Percentiles rank a stretch among this genome's conserved stretches.
Conservation (phyloP, 73 alveolate genomes). For the Paramecium sexaurelia region DNA sequence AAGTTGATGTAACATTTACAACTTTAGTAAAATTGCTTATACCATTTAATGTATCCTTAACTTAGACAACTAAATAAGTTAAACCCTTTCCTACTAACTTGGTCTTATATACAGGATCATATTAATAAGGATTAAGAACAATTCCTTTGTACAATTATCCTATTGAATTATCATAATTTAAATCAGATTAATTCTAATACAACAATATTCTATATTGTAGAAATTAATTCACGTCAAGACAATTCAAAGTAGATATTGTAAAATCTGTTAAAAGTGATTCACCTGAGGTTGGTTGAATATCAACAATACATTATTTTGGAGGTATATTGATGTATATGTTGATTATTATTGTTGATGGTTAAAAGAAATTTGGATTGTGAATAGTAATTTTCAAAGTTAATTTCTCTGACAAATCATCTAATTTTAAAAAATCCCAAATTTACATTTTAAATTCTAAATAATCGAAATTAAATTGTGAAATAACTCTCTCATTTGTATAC, state of each 20-base stretch:
- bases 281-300: background rate
- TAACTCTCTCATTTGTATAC: background rate
- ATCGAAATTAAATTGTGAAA: background rate
- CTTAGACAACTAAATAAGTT: background rate
- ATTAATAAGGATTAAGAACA: background rate
- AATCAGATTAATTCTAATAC: background rate
- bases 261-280: background rate
- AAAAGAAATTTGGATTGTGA: background rate
- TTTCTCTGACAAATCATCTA: background rate
- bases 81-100: background rate
- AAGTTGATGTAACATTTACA: background rate
- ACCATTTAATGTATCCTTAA: background rate
- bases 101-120: background rate
- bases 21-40: background rate
- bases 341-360: background rate
- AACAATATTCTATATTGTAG: background rate
- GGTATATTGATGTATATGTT: background rate
- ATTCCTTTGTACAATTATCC: slow-evolving; percentile 5
- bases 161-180: background rate
- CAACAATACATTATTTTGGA: background rate
- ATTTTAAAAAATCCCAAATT: background rate
- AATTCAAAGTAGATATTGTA: background rate
- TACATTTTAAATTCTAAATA: background rate
- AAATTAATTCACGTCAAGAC: background rate
- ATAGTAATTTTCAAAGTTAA: background rate